A percentile compares a stretch with the other conserved stretches of the same genome.
Evolutionary conservation across 2,329 filamentous ascomycete species (phyloP).

Genomic region (Cladobotryum protrusum): DNA sequence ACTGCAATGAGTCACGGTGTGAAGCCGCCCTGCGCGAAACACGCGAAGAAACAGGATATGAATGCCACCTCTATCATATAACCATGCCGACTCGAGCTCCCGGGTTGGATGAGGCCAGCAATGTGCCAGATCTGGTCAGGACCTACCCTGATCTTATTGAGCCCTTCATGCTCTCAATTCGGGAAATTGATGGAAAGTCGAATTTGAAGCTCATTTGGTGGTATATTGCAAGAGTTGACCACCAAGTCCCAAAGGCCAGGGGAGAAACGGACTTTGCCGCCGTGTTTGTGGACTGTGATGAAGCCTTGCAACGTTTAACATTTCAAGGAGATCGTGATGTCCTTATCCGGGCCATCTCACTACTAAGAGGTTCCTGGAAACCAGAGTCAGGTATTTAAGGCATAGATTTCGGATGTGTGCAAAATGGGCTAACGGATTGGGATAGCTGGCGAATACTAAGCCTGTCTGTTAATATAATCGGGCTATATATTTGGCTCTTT

Average conservation of each 20-base stretch:
- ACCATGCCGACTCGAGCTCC: background rate
- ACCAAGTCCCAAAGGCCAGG: background rate
- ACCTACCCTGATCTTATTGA: conserved; percentile 15
- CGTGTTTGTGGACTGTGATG: conserved; percentile 8
- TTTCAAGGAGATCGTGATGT: conserved; percentile 8
- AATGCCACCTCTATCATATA: background rate
- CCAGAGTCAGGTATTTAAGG: too few relatives aligned
- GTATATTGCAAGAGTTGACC: conserved; percentile 7
- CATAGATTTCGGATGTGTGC: too few relatives aligned
- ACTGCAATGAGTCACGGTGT: conserved; percentile 10
- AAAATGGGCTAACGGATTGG: too few relatives aligned
- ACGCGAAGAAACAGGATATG: conserved; percentile 9
- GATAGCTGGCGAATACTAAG: too few relatives aligned
- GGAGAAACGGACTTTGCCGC: conserved; percentile 1
- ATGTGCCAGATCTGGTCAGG: conserved; percentile 12
- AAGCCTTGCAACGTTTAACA: conserved; percentile 6
- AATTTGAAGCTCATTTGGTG: conserved; percentile 13
- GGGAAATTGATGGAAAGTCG: background rate
- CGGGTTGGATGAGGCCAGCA: background rate
- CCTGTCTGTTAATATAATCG: too few relatives aligned
- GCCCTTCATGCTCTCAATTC: conserved; percentile 12
- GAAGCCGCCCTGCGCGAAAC: conserved; percentile 13
- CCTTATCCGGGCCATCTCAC: conserved; percentile 6
- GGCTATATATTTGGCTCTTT: too few relatives aligned
- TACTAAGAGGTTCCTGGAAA: background rate